Conservation (phyloP, 2,329 filamentous ascomycete genomes). For the Fusarium pseudoanthophilum region DNA sequence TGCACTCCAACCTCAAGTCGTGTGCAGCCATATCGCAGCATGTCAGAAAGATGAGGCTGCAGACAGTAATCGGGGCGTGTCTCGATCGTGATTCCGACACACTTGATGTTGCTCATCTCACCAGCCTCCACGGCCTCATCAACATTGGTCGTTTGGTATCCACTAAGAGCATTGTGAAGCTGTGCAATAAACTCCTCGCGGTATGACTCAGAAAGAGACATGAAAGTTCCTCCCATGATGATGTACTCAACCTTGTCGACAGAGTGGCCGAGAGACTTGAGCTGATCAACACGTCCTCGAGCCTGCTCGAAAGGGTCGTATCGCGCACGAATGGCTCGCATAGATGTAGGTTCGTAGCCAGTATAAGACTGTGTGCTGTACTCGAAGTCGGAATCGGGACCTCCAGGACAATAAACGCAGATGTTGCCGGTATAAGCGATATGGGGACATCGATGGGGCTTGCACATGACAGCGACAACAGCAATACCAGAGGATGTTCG, state of each 20-base stretch:
- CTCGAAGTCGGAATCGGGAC: slow-evolving; percentile 97
- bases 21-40: slow-evolving; percentile 98
- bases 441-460: slow-evolving; percentile 95
- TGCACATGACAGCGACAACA: slow-evolving; percentile 99
- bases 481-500: slow-evolving; percentile 96
- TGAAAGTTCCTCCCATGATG: slow-evolving; percentile 99
- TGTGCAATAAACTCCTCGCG: slow-evolving; percentile 94
- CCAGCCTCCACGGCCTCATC: slow-evolving; percentile 95
- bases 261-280: slow-evolving; percentile 93
- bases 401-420: slow-evolving; percentile 97
- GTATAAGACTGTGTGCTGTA: slow-evolving; percentile 99
- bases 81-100: slow-evolving; percentile 98
- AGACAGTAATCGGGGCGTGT: slow-evolving; percentile 97
- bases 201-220: slow-evolving; percentile 92
- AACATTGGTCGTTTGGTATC: slow-evolving; percentile 92
- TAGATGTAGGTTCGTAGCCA: slow-evolving; percentile 97
- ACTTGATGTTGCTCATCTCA: slow-evolving; percentile 97
- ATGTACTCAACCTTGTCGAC: slow-evolving; percentile 99
- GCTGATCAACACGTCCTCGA: slow-evolving; percentile 93
- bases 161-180: slow-evolving; percentile 94
- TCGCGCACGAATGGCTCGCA: slow-evolving; percentile 95
- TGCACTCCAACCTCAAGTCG: slow-evolving; percentile 95
- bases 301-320: slow-evolving; percentile 99
- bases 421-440: slow-evolving; percentile 99
- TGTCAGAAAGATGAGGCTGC: slow-evolving; percentile 92